Evolutionary conservation across 495 filamentous ascomycete species (phyloP).

Genomic region (Hyaloscypha finlandica): DNA sequence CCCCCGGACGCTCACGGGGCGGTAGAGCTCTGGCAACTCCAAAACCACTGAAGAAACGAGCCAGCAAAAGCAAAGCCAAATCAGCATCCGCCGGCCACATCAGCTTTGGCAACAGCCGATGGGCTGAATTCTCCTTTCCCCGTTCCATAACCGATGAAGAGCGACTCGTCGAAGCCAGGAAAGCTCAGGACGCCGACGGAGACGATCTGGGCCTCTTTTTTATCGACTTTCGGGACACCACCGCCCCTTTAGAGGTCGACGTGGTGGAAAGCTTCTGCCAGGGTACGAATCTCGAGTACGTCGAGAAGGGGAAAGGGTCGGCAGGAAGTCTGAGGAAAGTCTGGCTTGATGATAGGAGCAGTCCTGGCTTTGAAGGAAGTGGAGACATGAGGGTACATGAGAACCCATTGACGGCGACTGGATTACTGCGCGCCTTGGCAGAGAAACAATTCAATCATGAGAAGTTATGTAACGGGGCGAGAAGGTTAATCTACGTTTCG

Average conservation of each 20-base stretch:
- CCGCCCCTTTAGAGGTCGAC: slow-evolving; percentile 4
- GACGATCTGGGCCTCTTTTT: slow-evolving; percentile 7
- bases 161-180: neutral
- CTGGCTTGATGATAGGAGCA: slow-evolving; percentile 10
- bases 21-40: too few relatives aligned
- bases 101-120: neutral
- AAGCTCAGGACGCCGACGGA: neutral
- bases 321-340: neutral
- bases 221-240: neutral
- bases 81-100: too few relatives aligned
- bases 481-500: slow-evolving; percentile 11
- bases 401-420: slow-evolving; percentile 16
- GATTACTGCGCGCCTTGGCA: slow-evolving; percentile 6
- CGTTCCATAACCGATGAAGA: neutral
- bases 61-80: too few relatives aligned
- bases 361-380: neutral
- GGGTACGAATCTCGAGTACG: slow-evolving; percentile 7
- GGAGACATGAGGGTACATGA: slow-evolving; percentile 3
- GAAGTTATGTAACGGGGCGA: slow-evolving; percentile 4
- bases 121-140: neutral
- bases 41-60: too few relatives aligned
- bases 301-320: neutral
- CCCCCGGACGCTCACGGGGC: too few relatives aligned
- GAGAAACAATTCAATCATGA: slow-evolving; percentile 3
- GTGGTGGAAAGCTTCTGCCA: slow-evolving; percentile 9